These are phyloP conservation scores for Rhodomyrtus tomentosa DNA, from an alignment of 345 rosid species.

Conservation along the genomic window DNA sequence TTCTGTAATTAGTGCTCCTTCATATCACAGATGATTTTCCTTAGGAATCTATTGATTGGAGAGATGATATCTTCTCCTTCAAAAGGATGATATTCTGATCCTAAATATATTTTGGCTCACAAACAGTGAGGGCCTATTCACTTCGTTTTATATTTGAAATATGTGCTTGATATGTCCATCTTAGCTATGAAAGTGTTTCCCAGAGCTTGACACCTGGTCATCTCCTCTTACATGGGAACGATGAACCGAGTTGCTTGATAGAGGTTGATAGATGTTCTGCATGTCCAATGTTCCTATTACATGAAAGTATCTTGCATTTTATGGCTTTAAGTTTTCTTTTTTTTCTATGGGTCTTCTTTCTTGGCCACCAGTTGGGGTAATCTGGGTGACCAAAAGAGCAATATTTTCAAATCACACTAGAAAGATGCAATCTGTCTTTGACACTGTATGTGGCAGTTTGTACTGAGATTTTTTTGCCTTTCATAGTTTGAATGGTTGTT, in stretches of 20 bases:
- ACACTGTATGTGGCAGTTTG: not conserved
- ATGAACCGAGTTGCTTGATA: not conserved
- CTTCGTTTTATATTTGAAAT: not conserved
- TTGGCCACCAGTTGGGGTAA: not conserved
- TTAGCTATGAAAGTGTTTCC: not conserved
- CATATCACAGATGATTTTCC: not conserved
- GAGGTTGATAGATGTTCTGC: not conserved
- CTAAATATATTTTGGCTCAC: not conserved
- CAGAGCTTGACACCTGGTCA: not conserved
- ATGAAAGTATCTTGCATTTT: not conserved
- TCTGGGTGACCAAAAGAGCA: not conserved
- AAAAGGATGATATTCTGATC: not conserved
- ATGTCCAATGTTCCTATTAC: not conserved
- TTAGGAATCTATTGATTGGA: not conserved
- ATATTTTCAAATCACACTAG: not conserved
- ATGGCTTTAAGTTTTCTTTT: not conserved
- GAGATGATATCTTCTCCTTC: not conserved
- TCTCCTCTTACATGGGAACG: not conserved
- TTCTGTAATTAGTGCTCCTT: not conserved
- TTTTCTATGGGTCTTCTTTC: not conserved
- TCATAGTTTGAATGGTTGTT: not conserved
- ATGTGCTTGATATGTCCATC: not conserved
- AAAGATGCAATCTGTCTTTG: not conserved
- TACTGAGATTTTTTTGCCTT: not conserved
- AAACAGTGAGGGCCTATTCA: not conserved